phyloP scores from a whole-genome alignment of 371 early-diverging fungal genomes.

The Rhizopus sp. region DNA sequence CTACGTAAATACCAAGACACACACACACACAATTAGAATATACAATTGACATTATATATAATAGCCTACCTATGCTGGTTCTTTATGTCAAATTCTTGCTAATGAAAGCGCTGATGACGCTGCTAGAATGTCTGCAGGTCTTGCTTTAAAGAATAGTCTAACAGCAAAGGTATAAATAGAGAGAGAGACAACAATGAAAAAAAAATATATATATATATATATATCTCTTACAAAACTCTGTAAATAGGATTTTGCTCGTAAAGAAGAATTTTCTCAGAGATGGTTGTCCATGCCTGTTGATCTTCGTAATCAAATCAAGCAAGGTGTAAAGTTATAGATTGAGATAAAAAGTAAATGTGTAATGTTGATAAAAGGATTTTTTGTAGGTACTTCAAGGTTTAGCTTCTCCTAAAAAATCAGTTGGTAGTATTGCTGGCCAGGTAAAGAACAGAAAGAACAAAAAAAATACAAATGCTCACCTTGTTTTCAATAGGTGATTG shows the following conservation, averaged over 20 bases:
- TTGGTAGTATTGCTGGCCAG: slow-evolving; percentile 79
- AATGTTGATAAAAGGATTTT: not conserved
- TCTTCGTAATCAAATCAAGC: slow-evolving; percentile 54
- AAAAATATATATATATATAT: too few relatives aligned
- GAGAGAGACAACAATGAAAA: slow-evolving; percentile 2
- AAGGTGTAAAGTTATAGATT: slow-evolving; percentile 38
- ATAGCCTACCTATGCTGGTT: slow-evolving; percentile 75
- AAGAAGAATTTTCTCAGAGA: slow-evolving; percentile 67
- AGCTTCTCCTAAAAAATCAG: slow-evolving; percentile 60
- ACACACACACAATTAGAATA: not conserved
- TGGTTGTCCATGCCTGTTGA: slow-evolving; percentile 73
- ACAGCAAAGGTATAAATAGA: slow-evolving; percentile 71
- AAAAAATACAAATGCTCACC: not conserved
- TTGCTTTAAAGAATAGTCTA: slow-evolving; percentile 91
- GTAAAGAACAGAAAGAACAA: slow-evolving; percentile 22
- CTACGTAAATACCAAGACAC: slow-evolving; percentile 65
- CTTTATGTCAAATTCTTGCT: slow-evolving; percentile 81
- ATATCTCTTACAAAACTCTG: not conserved
- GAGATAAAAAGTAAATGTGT: not conserved
- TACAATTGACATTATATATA: not conserved
- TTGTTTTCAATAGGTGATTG: slow-evolving; percentile 58
- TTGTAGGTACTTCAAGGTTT: slow-evolving; percentile 71
- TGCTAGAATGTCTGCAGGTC: slow-evolving; percentile 82
- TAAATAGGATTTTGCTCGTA: slow-evolving; percentile 65
- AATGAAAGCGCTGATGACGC: slow-evolving; percentile 65